Evolutionary conservation across 495 filamentous ascomycete species (phyloP).

Genomic region (Delitschia confertaspora): DNA sequence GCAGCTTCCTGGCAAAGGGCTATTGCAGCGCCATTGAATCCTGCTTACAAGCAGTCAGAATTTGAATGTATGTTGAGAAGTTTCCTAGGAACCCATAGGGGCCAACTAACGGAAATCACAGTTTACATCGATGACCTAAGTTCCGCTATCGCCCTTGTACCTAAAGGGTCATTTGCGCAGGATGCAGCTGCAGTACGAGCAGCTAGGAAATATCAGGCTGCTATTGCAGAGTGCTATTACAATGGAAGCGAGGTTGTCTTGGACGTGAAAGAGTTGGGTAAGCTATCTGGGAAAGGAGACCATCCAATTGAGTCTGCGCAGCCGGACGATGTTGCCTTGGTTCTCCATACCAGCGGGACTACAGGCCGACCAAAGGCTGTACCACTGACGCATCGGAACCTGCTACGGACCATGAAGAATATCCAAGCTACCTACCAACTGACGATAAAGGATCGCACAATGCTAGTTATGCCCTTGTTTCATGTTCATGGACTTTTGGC

Average conservation of each 20-base stretch:
- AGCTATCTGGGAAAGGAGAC: constrained; percentile 46
- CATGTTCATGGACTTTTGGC: constrained; percentile 81
- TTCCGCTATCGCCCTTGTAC: constrained; percentile 64
- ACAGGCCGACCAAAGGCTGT: constrained; percentile 77
- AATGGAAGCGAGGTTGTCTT: constrained; percentile 58
- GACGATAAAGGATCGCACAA: constrained; percentile 58
- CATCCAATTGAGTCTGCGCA: constrained; percentile 47
- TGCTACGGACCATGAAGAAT: constrained; percentile 68
- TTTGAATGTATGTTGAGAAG: constrained; percentile 49
- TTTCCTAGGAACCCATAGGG: background rate
- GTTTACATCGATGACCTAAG: constrained; percentile 77
- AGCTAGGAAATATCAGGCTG: constrained; percentile 63
- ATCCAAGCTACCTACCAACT: constrained; percentile 66
- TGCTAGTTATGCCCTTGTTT: constrained; percentile 87
- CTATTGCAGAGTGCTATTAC: constrained; percentile 75
- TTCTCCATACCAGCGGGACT: constrained; percentile 70
- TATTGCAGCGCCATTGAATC: constrained; percentile 73
- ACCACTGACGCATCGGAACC: constrained; percentile 68
- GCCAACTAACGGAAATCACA: background rate
- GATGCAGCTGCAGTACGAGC: constrained; percentile 62
- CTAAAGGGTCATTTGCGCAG: constrained; percentile 53
- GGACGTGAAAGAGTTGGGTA: constrained; percentile 64
- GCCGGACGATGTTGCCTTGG: constrained; percentile 46
- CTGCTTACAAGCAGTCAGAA: constrained; percentile 75
- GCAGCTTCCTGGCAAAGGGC: constrained; percentile 67